Evolutionary conservation across 495 filamentous ascomycete species (phyloP).

Genomic region (Parathielavia hyrcaniae): DNA sequence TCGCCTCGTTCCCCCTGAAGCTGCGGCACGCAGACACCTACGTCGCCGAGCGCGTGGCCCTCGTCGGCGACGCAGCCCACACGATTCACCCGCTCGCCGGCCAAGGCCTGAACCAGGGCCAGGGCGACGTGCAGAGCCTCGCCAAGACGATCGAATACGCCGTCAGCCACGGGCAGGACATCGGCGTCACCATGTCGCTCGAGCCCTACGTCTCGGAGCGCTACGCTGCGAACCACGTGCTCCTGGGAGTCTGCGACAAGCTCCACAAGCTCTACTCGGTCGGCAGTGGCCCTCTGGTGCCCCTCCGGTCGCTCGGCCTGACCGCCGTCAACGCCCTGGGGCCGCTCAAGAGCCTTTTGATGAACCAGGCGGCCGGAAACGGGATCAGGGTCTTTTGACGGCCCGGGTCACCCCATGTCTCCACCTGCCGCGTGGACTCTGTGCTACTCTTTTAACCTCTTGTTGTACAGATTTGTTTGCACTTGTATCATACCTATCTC

Average conservation of each 20-base stretch:
- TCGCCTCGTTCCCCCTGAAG: constrained; percentile 84
- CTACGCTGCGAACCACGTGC: constrained; percentile 73
- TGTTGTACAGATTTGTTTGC: constrained; percentile 18
- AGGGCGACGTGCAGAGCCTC: constrained; percentile 76
- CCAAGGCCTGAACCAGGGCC: constrained; percentile 89
- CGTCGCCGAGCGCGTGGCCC: constrained; percentile 76
- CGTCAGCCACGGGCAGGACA: constrained; percentile 71
- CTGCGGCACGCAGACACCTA: constrained; percentile 90
- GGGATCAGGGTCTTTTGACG: constrained; percentile 41
- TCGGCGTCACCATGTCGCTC: constrained; percentile 64
- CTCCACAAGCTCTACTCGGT: constrained; percentile 86
- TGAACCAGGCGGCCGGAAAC: constrained; percentile 77
- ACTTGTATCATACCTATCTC: constrained; percentile 10
- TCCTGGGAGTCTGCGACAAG: constrained; percentile 87
- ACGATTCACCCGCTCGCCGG: constrained; percentile 91
- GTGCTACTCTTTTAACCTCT: constrained; percentile 2
- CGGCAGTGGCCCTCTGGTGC: constrained; percentile 67
- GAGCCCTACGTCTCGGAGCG: constrained; percentile 73
- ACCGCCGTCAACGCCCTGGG: constrained; percentile 69
- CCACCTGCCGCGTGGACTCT: constrained; percentile 8
- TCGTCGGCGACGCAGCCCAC: constrained; percentile 92
- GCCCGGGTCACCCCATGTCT: not conserved
- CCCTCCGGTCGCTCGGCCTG: constrained; percentile 69
- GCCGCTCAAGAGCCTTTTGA: constrained; percentile 75
- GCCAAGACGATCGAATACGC: constrained; percentile 67